A percentile compares a stretch with the other conserved stretches of the same genome.
Evolutionary conservation across 768 basidiomycete genomes (phyloP).

Genomic region (Podaxis carcinomalis): DNA sequence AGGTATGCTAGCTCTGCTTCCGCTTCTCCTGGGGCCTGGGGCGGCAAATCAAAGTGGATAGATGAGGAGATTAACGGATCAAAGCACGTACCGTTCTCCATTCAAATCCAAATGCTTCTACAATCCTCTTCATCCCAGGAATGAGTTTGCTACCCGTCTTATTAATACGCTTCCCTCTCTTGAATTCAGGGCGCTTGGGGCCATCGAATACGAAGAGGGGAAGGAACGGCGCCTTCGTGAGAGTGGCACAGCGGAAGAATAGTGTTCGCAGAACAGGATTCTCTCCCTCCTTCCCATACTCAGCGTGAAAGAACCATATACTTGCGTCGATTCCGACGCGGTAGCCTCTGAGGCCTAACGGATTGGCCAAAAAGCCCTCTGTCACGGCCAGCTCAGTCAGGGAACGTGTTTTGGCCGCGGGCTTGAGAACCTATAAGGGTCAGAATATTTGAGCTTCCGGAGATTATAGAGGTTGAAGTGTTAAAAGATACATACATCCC

Average conservation of each 20-base stretch:
- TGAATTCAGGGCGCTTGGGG: constrained; percentile 74
- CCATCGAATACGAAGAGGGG: constrained; percentile 94
- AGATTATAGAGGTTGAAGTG: background rate
- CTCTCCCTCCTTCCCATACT: constrained; percentile 74
- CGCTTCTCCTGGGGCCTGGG: constrained; percentile 86
- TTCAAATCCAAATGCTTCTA: constrained; percentile 78
- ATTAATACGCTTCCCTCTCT: constrained; percentile 71
- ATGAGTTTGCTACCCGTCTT: constrained; percentile 61
- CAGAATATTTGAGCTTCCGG: constrained; percentile 5
- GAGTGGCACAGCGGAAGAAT: constrained; percentile 81
- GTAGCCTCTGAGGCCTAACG: constrained; percentile 62
- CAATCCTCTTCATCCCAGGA: constrained; percentile 73
- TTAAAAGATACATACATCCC: constrained; percentile 35
- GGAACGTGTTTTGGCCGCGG: constrained; percentile 68
- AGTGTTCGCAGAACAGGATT: constrained; percentile 80
- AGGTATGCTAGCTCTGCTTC: constrained; percentile 91
- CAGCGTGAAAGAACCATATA: constrained; percentile 81
- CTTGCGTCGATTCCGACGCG: constrained; percentile 86
- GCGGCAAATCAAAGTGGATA: constrained; percentile 20
- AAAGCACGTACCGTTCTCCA: constrained; percentile 52
- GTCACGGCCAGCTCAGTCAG: constrained; percentile 70
- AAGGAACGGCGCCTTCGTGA: constrained; percentile 75
- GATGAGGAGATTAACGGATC: background rate
- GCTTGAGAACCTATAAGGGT: constrained; percentile 53
- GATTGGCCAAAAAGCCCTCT: constrained; percentile 72